Base-by-base conservation (phyloP, 169 alveolate species). In the Plasmodium vivax region DNA sequence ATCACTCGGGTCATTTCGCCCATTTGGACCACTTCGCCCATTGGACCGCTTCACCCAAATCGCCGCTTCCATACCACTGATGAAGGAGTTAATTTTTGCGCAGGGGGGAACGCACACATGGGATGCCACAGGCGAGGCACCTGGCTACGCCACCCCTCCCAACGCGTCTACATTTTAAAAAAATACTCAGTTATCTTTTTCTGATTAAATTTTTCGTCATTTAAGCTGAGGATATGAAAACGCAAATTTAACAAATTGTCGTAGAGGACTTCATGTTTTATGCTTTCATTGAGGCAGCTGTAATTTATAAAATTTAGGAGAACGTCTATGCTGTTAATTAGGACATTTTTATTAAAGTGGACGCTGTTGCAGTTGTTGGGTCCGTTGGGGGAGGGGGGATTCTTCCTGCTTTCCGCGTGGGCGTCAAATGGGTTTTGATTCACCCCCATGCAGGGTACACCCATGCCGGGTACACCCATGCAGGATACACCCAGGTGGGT, bases 161-260 rank as follows among this genome's bases (percentile, higher is more conserved):
- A 38, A 8, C 43, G 19, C 16, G 54, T 36, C 34, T 87, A 87
- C 87, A 87, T 87, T 87, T 87, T 87, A 23, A 56, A 36, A 77
- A 87, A 87, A 71, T 87, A 87, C 45, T 87, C 93, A 41, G 93
- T 87, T 54, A 87, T 87, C 71, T 87, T 87, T 87, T 87, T 87
- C 81, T 87, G 93, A 19, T 56, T 75, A 56, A 87, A 75, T 71
- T 87, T 87, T 34, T 58, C 93, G 38, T 38, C 93, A 87, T 87
- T 87, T 75, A 87, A 87, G 14, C 93, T 87, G 2, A 87, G 68
- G 72, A 87, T 87, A 30, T 87, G 81, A 45, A 87, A 87, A 75
- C 93, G 93, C 30, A 87, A 87, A 77, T 87, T 87, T 12, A 87
- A 43, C 68, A 87, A 77, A 43, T 87, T 87, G 80, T 87, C 93